Conservation (phyloP, 768 basidiomycete genomes). For the Termitomyces sp. region DNA sequence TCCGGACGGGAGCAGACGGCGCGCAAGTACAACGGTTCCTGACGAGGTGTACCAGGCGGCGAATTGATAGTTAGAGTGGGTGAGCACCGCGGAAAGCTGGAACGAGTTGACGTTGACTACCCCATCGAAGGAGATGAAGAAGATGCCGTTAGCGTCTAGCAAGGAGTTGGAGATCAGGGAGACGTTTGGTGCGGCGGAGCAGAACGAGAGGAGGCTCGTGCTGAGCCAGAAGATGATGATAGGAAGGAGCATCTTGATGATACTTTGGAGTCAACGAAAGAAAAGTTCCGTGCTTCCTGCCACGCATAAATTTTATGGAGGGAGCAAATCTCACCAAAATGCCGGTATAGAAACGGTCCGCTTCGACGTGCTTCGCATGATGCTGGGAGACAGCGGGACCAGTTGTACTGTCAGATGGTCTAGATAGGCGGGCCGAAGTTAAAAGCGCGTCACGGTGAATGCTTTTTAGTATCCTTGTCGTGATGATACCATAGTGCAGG, state of each 20-base stretch:
- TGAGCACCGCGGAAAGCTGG: conserved; percentile 39
- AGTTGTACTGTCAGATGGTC: conserved; percentile 8
- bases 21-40: conserved; percentile 33
- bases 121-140: conserved; percentile 44
- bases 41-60: conserved; percentile 45
- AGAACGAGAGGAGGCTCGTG: conserved; percentile 9
- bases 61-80: conserved; percentile 37
- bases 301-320: not conserved
- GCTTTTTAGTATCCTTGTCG: not conserved
- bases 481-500: not conserved
- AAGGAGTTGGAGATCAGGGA: conserved; percentile 34
- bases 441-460: not conserved
- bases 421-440: not conserved
- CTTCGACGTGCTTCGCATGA: conserved; percentile 1
- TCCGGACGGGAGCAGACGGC: conserved; percentile 37
- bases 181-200: conserved; percentile 35
- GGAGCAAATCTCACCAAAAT: not conserved
- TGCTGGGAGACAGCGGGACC: not conserved
- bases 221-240: conserved; percentile 5
- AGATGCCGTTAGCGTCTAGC: conserved; percentile 38
- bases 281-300: not conserved
- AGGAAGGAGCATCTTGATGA: conserved; percentile 6
- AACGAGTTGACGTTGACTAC: conserved; percentile 47
- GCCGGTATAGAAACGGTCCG: conserved; percentile 7
- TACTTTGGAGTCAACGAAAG: not conserved